phyloP scores from a whole-genome alignment of 257 asterid species.

The Jaltomata sinuosa region DNA sequence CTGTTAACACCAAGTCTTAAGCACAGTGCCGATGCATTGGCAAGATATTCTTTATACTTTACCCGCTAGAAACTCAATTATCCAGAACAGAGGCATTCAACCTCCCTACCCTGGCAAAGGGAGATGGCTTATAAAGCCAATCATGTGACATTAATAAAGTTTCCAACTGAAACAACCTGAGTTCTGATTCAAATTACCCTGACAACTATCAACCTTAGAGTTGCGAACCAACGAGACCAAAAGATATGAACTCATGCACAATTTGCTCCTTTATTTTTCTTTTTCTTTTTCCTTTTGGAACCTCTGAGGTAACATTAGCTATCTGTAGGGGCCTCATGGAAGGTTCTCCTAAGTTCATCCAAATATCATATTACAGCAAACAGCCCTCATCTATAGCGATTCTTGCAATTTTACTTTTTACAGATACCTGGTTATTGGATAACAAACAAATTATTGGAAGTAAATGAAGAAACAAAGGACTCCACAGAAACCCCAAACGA shows the following conservation, averaged over 20 bases:
- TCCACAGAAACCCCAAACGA: not conserved
- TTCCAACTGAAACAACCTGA: not conserved
- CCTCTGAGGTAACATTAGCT: not conserved
- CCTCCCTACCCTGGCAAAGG: not conserved
- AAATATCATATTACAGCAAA: not conserved
- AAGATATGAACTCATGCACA: not conserved
- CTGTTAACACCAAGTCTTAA: not conserved
- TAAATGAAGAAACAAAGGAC: not conserved
- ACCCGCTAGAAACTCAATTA: not conserved
- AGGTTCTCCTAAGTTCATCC: not conserved
- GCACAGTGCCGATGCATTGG: not conserved
- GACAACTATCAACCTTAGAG: not conserved
- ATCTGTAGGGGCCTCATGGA: not conserved
- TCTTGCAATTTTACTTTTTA: not conserved
- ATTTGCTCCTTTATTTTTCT: not conserved
- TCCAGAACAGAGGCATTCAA: not conserved
- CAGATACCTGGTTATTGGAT: not conserved
- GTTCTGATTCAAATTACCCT: not conserved
- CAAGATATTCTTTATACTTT: not conserved
- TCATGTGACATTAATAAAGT: not conserved
- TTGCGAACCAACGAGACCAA: not conserved
- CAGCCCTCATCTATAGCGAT: not conserved
- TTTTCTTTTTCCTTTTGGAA: not conserved
- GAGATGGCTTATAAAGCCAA: not conserved
- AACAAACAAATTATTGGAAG: not conserved